Conservation (phyloP, 2,329 filamentous ascomycete genomes). For the Hymenoscyphus linearis region DNA sequence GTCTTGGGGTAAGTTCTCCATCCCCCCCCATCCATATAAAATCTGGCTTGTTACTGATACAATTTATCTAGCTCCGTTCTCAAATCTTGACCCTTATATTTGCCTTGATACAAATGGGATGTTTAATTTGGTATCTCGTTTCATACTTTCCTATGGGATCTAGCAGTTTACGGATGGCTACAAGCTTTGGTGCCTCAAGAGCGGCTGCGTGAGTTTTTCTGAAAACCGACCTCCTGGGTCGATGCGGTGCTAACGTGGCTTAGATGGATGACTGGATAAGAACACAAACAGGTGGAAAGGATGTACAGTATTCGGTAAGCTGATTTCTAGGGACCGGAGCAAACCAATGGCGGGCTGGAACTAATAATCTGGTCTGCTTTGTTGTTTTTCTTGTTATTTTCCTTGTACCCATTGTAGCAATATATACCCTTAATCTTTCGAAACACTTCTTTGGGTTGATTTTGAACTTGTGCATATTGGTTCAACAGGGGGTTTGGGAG, state of each 20-base stretch:
- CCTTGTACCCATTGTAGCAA: not conserved
- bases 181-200: constrained; percentile 77
- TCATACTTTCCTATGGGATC: constrained; percentile 98
- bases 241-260: constrained; percentile 2
- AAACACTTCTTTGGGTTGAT: too few relatives aligned
- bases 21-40: not conserved
- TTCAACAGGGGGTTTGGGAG: too few relatives aligned
- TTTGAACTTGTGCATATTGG: not conserved
- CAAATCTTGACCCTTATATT: constrained; percentile 82
- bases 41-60: not conserved
- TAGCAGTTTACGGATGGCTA: constrained; percentile 78
- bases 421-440: too few relatives aligned
- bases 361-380: too few relatives aligned
- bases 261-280: constrained; percentile 9
- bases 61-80: constrained; percentile 62
- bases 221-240: not conserved
- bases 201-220: constrained; percentile 51
- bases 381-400: not conserved
- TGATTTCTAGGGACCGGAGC: not conserved
- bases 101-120: constrained; percentile 75
- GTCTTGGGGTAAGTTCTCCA: constrained; percentile 70
- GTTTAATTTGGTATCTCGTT: constrained; percentile 86
- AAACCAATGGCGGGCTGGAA: not conserved
- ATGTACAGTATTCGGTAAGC: not conserved
- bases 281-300: not conserved